These are phyloP conservation scores for Coemansia sp. DNA, from an alignment of 192 early-diverging fungal species.

Conservation along the genomic window DNA sequence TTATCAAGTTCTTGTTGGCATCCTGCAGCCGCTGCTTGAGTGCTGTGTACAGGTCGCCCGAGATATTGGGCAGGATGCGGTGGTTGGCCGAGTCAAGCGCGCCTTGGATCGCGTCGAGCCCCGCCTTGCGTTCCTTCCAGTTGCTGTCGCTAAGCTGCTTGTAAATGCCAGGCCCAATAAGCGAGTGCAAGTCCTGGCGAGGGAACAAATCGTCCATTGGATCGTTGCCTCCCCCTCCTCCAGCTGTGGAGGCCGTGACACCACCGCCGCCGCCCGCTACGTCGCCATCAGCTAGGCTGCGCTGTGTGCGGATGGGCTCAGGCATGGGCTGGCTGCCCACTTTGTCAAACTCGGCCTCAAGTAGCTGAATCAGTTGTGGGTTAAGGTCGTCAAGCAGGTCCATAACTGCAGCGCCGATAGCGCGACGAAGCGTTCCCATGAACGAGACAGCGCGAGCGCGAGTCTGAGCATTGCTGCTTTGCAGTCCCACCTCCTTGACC, in stretches of 20 bases:
- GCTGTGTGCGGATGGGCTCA: conserved; percentile 46
- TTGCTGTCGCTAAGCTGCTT: conserved; percentile 64
- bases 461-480: conserved; percentile 82
- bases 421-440: conserved; percentile 78
- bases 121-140: conserved; percentile 95
- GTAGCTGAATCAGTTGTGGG: conserved; percentile 71
- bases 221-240: conserved; percentile 42
- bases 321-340: conserved; percentile 62
- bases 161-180: conserved; percentile 62
- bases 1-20: conserved; percentile 87
- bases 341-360: conserved; percentile 93
- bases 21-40: conserved; percentile 85
- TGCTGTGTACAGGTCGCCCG: conserved; percentile 71
- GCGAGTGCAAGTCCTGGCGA: conserved; percentile 72
- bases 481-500: conserved; percentile 68
- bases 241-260: neutral
- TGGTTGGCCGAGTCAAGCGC: conserved; percentile 78
- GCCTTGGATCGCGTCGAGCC: conserved; percentile 73
- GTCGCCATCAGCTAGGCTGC: conserved; percentile 5
- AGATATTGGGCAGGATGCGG: conserved; percentile 74
- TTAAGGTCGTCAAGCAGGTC: conserved; percentile 86
- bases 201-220: conserved; percentile 84
- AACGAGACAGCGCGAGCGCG: conserved; percentile 77
- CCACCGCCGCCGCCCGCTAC: neutral
- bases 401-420: conserved; percentile 78